These are phyloP conservation scores for Stachybotrys elegans DNA, from an alignment of 2,329 filamentous ascomycete genomes.

Conservation along the genomic window DNA sequence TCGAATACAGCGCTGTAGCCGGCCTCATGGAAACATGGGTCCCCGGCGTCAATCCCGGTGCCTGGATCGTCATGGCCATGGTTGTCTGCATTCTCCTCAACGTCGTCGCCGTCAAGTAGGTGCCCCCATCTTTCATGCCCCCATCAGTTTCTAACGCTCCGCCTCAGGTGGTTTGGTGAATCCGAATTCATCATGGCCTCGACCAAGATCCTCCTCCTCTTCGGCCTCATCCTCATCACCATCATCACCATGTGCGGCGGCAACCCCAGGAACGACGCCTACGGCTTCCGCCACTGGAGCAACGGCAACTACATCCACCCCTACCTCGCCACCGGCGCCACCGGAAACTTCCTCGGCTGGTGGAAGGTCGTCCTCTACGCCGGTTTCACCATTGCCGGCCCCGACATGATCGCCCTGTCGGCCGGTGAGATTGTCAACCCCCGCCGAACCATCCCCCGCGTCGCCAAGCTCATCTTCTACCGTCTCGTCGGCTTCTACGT, in stretches of 20 bases:
- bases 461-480: conserved; percentile 68
- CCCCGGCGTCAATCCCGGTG: conserved; percentile 26
- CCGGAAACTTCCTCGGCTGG: conserved; percentile 66
- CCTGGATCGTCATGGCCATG: conserved; percentile 35
- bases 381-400: conserved; percentile 48
- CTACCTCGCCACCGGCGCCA: conserved; percentile 50
- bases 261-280: conserved; percentile 61
- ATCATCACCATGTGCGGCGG: conserved; percentile 67
- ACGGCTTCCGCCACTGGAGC: conserved; percentile 60
- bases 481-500: conserved; percentile 67
- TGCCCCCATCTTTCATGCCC: neutral
- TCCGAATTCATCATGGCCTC: conserved; percentile 45
- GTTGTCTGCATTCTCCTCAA: conserved; percentile 23
- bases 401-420: conserved; percentile 56
- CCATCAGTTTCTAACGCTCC: neutral
- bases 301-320: conserved; percentile 60
- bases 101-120: conserved; percentile 15
- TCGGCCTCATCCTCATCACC: conserved; percentile 56
- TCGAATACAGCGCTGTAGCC: conserved; percentile 26
- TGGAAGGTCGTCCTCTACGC: conserved; percentile 63
- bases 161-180: conserved; percentile 20
- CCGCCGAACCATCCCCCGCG: conserved; percentile 58
- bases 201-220: conserved; percentile 26
- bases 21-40: conserved; percentile 29
- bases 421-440: conserved; percentile 64